Evolutionary conservation across 2,329 filamentous ascomycete genomes (phyloP), one percentile per base, ranked within the genome.

Genomic region (Tricladium varicosporioides): DNA sequence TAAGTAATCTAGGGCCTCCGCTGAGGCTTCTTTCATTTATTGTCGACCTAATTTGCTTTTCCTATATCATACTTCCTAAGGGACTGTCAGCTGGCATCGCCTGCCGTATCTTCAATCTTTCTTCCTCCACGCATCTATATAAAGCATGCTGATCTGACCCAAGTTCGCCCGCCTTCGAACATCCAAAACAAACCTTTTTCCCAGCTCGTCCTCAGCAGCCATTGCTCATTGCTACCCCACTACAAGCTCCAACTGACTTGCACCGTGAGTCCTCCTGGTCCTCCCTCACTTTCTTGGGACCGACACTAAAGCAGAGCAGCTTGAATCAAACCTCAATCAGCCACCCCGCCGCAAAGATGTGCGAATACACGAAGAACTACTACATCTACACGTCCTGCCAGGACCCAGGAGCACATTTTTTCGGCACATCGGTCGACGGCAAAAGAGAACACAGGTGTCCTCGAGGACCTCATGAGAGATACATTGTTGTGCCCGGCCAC

Each of bases 341-440:
- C 36, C 31, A 40, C 50, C 9, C 36, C 2, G 4, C 48, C 18
- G 18, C 16, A 60, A 73, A 64, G 31, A 81, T 81, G 78, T 81
- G 78, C 74, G 75, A 80, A 67, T 89, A 86, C 68, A 87, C 84
- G 67, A 88, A 87, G 67, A 89, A 89, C 73, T 91, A 87, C 71
- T 90, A 89, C 73, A 86, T 91, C 71, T 91, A 90, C 74, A 85
- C 85, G 56, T 79, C 82, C 45, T 91, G 88, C 68, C 73, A 80
- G 56, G 85, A 90, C 67, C 87, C 87, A 0, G 83, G 83, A 43
- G 78, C 81, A 14, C 88, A 91, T 71, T 90, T 89, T 72, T 86
- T 88, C 71, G 79, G 82, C 62, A 89, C 85, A 1, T 84, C 84
- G 1, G 77, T 86, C 52, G 88, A 91, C 65, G 87, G 86, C 55